Evolutionary conservation across 352 stramenopile species (phyloP), one percentile per base, ranked within the genome.

Genomic region (Peronospora tabacina): DNA sequence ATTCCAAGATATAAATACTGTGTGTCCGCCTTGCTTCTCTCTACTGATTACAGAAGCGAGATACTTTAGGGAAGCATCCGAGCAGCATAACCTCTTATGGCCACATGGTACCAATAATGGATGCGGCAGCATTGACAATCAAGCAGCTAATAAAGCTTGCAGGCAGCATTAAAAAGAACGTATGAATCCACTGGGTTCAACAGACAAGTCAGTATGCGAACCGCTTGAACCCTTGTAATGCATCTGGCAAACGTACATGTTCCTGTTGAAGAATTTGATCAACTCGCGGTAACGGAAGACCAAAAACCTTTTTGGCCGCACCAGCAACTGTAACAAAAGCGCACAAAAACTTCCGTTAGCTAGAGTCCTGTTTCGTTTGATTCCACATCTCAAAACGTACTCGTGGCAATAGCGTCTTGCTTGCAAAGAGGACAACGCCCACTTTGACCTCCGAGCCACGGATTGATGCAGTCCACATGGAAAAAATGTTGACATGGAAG

Each of bases 401-500:
- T 66, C 0, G 62, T 72, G 7, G 73, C 62, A 34, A 93, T 87
- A 7, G 82, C 84, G 30, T 88, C 72, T 33, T 85, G 76, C 29
- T 93, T 91, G 59, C 84, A 95, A 5, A 95, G 72, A 29, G 84
- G 84, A 43, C 84, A 95, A 8, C 70, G 53, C 24, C 79, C 75
- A 58, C 80, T 91, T 39, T 76, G 76, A 6, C 63, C 56, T 42
- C 90, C 82, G 7, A 95, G 74, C 84, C 84, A 95, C 36, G 76
- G 78, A 29, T 90, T 80, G 40, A 95, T 95, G 51, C 84, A 95
- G 17, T 82, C 60, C 11, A 85, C 73, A 44, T 95, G 84, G 46
- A 86, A 95, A 46, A 87, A 86, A 44, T 95, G 84, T 19, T 86
- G 73, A 36, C 84, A 95, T 13, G 84, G 82, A 26, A 95, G 70